A percentile compares a stretch with the other conserved stretches of the same genome.
phyloP scores from a whole-genome alignment of 2,329 filamentous ascomycete species.

The Nigrospora oryzae region DNA sequence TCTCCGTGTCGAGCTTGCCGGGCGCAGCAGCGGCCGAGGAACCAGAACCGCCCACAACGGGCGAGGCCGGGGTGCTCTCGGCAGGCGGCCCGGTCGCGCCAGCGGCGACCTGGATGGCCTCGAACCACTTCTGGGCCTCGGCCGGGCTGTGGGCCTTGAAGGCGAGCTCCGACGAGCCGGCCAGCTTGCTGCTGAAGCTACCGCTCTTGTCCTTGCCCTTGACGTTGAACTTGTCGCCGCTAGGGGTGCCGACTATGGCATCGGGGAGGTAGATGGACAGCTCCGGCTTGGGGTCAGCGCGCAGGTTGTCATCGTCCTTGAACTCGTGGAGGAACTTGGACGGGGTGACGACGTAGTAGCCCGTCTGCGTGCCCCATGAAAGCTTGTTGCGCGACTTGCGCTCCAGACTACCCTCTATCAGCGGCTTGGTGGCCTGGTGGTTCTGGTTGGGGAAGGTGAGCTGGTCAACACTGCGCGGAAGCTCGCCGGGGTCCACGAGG shows the following conservation, averaged over 20 bases:
- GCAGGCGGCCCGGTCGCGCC: conserved; percentile 36
- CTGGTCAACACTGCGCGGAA: conserved; percentile 63
- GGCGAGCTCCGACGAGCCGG: conserved; percentile 67
- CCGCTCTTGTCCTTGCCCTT: conserved; percentile 90
- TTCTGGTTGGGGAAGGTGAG: conserved; percentile 85
- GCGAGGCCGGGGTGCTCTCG: conserved; percentile 23
- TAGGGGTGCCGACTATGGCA: conserved; percentile 63
- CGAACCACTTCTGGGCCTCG: conserved; percentile 81
- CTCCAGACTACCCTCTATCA: conserved; percentile 84
- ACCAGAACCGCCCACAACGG: conserved; percentile 13
- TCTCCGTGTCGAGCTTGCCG: conserved; percentile 11
- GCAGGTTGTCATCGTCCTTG: conserved; percentile 74
- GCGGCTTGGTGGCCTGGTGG: conserved; percentile 68
- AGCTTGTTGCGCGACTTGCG: conserved; percentile 85
- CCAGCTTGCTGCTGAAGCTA: conserved; percentile 71
- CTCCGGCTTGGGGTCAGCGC: conserved; percentile 71
- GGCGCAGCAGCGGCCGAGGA: conserved; percentile 15
- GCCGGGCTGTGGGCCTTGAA: conserved; percentile 81
- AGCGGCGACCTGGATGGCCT: conserved; percentile 56
- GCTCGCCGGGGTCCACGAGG: conserved; percentile 69
- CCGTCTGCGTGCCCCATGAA: conserved; percentile 64
- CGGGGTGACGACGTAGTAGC: conserved; percentile 86
- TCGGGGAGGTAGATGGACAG: conserved; percentile 89
- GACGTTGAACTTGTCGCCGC: conserved; percentile 81
- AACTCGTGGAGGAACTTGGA: conserved; percentile 91